Percentiles rank a stretch among this genome's conserved stretches.
phyloP scores from a whole-genome alignment of 768 basidiomycete species.

The Agrocybe chaxingu region DNA sequence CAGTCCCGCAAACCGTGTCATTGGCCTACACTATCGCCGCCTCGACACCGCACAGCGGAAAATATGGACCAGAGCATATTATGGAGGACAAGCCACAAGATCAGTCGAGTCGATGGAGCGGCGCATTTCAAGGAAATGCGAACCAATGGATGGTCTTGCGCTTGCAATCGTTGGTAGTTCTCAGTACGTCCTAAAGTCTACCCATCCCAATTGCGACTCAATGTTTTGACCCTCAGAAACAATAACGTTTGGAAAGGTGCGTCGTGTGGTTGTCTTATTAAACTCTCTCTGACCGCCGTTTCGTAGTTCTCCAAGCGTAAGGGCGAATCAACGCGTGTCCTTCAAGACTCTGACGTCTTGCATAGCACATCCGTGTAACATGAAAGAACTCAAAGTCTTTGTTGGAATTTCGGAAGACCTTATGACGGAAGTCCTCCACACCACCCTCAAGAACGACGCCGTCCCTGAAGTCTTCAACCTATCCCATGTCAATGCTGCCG shows the following conservation, averaged over 20 bases:
- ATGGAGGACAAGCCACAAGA: conserved; percentile 60
- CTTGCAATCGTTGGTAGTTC: conserved; percentile 54
- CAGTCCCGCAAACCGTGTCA: conserved; percentile 21
- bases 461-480: conserved; percentile 63
- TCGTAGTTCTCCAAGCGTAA: conserved; percentile 42
- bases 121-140: conserved; percentile 52
- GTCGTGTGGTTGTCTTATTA: conserved; percentile 8
- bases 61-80: conserved; percentile 69
- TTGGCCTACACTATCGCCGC: conserved; percentile 51
- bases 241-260: conserved; percentile 81
- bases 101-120: conserved; percentile 74
- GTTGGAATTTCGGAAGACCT: conserved; percentile 62
- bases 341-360: conserved; percentile 4
- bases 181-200: conserved; percentile 50
- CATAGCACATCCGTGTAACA: conserved; percentile 80
- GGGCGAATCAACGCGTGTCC: conserved; percentile 4
- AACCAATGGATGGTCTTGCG: conserved; percentile 73
- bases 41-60: conserved; percentile 70
- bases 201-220: not conserved
- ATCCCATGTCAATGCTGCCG: conserved; percentile 51
- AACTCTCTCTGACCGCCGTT: conserved; percentile 7
- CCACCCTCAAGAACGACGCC: conserved; percentile 63
- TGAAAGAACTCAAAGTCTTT: conserved; percentile 78
- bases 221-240: conserved; percentile 38
- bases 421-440: conserved; percentile 65